Percentiles rank a stretch among this genome's conserved stretches.
phyloP scores from a whole-genome alignment of 306 rosid species.

The Acacia acuminata region DNA sequence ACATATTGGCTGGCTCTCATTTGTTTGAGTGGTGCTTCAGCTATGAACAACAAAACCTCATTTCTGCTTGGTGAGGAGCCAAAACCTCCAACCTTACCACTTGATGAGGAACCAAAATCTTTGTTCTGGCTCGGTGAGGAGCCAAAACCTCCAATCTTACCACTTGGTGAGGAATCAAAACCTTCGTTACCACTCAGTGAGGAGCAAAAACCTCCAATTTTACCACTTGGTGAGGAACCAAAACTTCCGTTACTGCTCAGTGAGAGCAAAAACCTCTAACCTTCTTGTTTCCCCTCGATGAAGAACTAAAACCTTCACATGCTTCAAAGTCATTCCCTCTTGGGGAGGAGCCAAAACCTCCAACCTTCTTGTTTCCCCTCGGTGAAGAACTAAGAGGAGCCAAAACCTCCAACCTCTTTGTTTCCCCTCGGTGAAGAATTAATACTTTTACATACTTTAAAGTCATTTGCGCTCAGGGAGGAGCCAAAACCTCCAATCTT shows the following conservation, averaged over 20 bases:
- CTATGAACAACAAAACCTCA: background rate
- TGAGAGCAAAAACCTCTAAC: too few relatives aligned
- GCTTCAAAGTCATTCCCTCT: too few relatives aligned
- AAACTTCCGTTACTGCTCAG: too few relatives aligned
- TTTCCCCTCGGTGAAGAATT: background rate
- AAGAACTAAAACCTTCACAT: too few relatives aligned
- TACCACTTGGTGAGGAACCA: background rate
- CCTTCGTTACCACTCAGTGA: too few relatives aligned
- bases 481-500: too few relatives aligned
- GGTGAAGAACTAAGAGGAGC: background rate
- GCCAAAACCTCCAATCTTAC: too few relatives aligned
- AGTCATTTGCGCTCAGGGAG: too few relatives aligned
- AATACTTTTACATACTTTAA: background rate
- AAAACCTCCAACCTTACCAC: background rate
- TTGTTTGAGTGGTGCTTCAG: background rate
- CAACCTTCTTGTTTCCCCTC: too few relatives aligned
- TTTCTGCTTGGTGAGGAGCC: background rate
- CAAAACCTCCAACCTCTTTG: background rate
- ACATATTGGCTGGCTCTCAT: background rate
- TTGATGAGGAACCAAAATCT: background rate
- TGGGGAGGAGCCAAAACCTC: background rate
- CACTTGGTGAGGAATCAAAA: too few relatives aligned
- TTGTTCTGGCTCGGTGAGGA: too few relatives aligned
- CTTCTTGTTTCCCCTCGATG: too few relatives aligned
- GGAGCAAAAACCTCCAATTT: background rate